Base-by-base conservation (phyloP, 2,329 filamentous ascomycete genomes). In the Paecilomyces niveus region DNA sequence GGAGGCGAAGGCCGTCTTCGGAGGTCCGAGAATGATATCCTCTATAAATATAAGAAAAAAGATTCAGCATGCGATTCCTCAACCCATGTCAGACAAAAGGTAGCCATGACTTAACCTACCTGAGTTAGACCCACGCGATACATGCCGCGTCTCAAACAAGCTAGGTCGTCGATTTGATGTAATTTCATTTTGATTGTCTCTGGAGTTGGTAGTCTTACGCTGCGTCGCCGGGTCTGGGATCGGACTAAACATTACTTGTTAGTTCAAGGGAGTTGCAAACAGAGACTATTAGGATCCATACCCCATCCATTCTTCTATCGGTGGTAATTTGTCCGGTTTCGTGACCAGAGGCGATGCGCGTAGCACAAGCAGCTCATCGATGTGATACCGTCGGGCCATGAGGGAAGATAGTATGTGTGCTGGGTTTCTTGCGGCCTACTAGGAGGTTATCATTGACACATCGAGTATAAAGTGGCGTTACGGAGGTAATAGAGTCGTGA, bases 301-400 rank as follows among this genome's bases (percentile, higher is more conserved):
- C 89, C 93, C 92, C 91, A 97, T 96, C 92, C 92, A 97, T 80
- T 96, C 90, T 78, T 96, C 91, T 63, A 88, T 84, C 26, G 91
- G 89, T 64, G 92, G 92, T 53, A 97, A 82, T 63, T 82, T 84
- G 63, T 87, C 80, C 53, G 93, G 93, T 76, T 90, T 95, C 67
- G 83, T 79, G 70, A 92, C 92, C 73, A 96, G 81, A 64, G 92
- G 92, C 63, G 93, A 97, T 60, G 88, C 81, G 75, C 88, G 85
- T 68, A 97, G 80, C 72, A 83, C 81, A 68, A 91, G 80, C 66
- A 97, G 81, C 76, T 89, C 83, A 63, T 92, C 89, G 74, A 84
- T 81, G 62, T 89, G 83, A 75, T 97, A 97, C 80, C 85, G 83
- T 68, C 73, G 72, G 66, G 75, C 74, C 75, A 77, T 77, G 61